Percentiles rank a stretch among this genome's conserved stretches.
phyloP scores from a whole-genome alignment of 768 basidiomycete species.

The Tricholoma saponaceum region DNA sequence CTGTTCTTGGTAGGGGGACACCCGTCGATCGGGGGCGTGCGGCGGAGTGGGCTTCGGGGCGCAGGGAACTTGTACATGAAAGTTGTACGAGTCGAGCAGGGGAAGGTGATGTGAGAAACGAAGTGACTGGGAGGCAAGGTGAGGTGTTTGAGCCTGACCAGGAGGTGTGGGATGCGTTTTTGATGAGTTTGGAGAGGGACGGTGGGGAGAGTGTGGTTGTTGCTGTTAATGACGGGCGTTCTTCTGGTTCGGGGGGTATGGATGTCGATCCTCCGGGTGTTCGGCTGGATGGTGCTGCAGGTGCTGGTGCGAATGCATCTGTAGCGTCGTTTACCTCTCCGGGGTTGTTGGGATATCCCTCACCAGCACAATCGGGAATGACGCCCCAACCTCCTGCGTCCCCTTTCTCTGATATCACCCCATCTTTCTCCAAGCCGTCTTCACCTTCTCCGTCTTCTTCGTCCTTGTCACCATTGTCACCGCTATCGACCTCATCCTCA shows the following conservation, averaged over 20 bases:
- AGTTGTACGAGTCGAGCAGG: neutral
- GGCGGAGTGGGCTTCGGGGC: neutral
- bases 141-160: conserved; percentile 8
- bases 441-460: too few species aligned
- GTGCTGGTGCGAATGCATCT: neutral
- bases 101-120: too few species aligned
- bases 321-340: neutral
- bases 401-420: too few species aligned
- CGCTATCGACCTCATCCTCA: neutral
- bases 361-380: too few species aligned
- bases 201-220: neutral
- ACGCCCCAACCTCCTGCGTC: too few species aligned
- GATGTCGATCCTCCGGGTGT: neutral
- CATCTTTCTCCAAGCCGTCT: too few species aligned
- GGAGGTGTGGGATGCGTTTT: conserved; percentile 12
- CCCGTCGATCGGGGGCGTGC: neutral
- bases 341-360: neutral
- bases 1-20: neutral
- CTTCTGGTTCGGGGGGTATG: neutral
- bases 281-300: too few species aligned
- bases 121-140: too few species aligned
- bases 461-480: neutral
- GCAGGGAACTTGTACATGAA: neutral
- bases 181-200: conserved; percentile 10
- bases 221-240: neutral